phyloP scores from a whole-genome alignment of 495 filamentous ascomycete species.

The Lasiosphaeriaceae sp. region DNA sequence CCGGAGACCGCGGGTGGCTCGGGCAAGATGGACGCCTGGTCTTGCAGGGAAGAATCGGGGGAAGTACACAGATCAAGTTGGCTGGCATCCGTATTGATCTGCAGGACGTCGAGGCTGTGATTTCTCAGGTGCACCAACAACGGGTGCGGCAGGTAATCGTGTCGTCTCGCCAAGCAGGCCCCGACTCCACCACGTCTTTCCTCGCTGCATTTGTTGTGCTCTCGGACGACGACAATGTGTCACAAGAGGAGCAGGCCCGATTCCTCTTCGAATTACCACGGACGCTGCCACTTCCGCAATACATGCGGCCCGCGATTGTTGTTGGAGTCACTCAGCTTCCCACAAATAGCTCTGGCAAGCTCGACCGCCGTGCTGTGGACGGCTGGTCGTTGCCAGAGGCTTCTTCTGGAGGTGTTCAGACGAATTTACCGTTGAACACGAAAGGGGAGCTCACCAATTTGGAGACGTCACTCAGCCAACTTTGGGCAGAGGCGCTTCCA shows the following conservation, averaged over 20 bases:
- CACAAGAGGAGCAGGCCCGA: background rate
- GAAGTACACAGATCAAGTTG: slow-evolving; percentile 51
- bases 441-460: background rate
- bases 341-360: slow-evolving; percentile 37
- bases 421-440: background rate
- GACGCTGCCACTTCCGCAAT: slow-evolving; percentile 37
- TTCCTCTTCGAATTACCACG: slow-evolving; percentile 6
- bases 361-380: slow-evolving; percentile 37
- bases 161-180: slow-evolving; percentile 15
- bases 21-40: slow-evolving; percentile 35
- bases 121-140: slow-evolving; percentile 20
- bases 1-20: slow-evolving; percentile 38
- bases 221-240: background rate
- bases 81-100: slow-evolving; percentile 52
- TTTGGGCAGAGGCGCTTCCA: slow-evolving; percentile 9
- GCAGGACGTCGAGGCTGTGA: slow-evolving; percentile 40
- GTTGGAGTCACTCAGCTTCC: slow-evolving; percentile 41
- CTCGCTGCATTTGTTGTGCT: slow-evolving; percentile 36
- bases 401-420: background rate
- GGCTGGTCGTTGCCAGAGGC: slow-evolving; percentile 29
- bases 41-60: slow-evolving; percentile 37
- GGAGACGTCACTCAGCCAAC: background rate
- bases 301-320: slow-evolving; percentile 42
- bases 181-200: slow-evolving; percentile 12
- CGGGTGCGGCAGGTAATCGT: slow-evolving; percentile 35